Evolutionary conservation across 2,329 filamentous ascomycete genomes (phyloP).

Genomic region (Fusarium aywerte): DNA sequence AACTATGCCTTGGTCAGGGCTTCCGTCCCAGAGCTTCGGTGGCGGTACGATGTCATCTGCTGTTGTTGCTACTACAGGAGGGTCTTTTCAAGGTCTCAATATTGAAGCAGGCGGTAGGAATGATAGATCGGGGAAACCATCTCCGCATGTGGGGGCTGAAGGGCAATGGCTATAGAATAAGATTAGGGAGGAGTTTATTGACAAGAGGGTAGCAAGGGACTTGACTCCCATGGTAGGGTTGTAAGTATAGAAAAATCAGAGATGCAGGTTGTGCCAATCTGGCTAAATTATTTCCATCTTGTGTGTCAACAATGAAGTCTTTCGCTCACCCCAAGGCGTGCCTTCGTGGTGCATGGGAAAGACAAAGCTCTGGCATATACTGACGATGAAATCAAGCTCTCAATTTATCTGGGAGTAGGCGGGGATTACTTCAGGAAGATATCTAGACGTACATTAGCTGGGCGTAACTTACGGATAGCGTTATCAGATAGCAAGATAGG

Average conservation of each 20-base stretch:
- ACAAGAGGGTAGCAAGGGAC: background rate
- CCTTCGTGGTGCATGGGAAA: too few relatives aligned
- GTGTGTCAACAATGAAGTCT: background rate
- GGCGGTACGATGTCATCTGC: background rate
- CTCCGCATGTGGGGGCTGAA: constrained; percentile 7
- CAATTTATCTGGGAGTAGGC: too few relatives aligned
- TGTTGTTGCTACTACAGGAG: background rate
- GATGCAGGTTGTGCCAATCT: background rate
- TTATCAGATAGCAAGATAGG: too few relatives aligned
- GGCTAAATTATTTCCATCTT: background rate
- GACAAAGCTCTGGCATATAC: too few relatives aligned
- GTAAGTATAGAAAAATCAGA: background rate
- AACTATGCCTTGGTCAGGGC: background rate
- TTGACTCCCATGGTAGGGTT: background rate
- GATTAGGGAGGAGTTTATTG: background rate
- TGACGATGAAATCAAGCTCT: too few relatives aligned
- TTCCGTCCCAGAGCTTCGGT: background rate
- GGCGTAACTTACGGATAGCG: too few relatives aligned
- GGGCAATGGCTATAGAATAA: background rate
- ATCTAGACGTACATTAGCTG: too few relatives aligned
- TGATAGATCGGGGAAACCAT: background rate
- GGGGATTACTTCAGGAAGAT: too few relatives aligned
- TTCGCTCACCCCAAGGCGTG: too few relatives aligned
- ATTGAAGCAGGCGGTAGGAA: background rate
- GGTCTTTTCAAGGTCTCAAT: background rate